Percentiles rank a stretch among this genome's conserved stretches.
Evolutionary conservation across 192 early-diverging fungal genomes (phyloP).

Genomic region (Umbelopsis sp.): DNA sequence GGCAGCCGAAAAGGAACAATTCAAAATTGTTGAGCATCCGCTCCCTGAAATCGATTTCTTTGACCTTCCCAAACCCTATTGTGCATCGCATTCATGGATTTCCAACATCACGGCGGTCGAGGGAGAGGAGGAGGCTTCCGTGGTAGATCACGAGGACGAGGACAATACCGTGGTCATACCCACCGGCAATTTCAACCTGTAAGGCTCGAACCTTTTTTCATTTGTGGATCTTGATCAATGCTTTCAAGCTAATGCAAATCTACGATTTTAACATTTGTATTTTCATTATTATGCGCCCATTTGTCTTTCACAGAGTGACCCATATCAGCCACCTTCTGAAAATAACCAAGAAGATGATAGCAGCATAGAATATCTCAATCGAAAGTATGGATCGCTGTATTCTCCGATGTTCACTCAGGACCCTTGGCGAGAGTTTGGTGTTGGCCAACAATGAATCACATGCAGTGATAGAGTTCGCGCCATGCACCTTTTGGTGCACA

Average conservation of each 20-base stretch:
- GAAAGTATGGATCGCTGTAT: slow-evolving; percentile 2
- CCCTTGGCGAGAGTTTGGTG: neutral
- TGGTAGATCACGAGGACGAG: slow-evolving; percentile 1
- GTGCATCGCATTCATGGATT: neutral
- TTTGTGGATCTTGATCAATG: neutral
- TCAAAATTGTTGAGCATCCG: neutral
- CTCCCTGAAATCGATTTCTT: neutral
- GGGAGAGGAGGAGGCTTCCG: slow-evolving; percentile 8
- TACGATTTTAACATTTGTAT: neutral
- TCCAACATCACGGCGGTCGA: neutral
- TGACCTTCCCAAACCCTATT: neutral
- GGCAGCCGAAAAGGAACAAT: neutral
- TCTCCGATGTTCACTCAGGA: slow-evolving; percentile 2
- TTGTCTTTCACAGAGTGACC: neutral
- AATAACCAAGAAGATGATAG: neutral
- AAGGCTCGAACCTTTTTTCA: neutral
- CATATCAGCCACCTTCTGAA: neutral
- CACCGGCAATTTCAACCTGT: neutral
- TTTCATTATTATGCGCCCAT: neutral
- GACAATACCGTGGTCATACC: neutral
- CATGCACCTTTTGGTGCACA: no score
- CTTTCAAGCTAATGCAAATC: no score
- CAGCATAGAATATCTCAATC: neutral
- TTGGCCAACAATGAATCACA: neutral
- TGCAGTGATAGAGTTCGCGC: neutral